Base-by-base conservation (phyloP, 2,329 filamentous ascomycete species). In the Penicillium sp. region DNA sequence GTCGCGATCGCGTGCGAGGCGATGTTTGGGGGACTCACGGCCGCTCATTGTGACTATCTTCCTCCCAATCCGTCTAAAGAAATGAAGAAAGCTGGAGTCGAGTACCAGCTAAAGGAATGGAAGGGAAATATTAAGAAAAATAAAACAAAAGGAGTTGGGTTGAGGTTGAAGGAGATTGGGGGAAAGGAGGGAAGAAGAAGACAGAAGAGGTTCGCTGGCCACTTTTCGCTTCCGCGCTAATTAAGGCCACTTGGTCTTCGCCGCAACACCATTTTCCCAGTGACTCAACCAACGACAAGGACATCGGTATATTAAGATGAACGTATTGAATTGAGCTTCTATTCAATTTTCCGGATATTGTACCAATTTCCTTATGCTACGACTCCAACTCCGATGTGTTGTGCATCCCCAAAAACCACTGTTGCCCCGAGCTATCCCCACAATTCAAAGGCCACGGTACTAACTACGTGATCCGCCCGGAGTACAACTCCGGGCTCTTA, bases 31-130 rank as follows among this genome's bases (percentile, higher is more conserved):
- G 46, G 51, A 81, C 81, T 79, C 74, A 83, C 81, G 77, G 74
- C 81, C 81, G 74, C 80, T 83, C 81, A 83, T 83, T 70, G 68
- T 82, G 77, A 76, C 76, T 65, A 64, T 66, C 59, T 66, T 69
- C 64, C 67, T 67, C 67, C 69, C 71, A 66, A 63, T 62, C 58
- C 63, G 58, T 59, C 56, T 36, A 59, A 62, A 57, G 45, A 64
- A 62, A 65, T 62, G 62, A 59, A 60, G 60, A 62, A 67, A 70
- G 67, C 66, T 65, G 68, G 62, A 59, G 62, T 56, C 58, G 55
- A 60, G 55, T 56, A 59, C 72, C 70, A 74, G 69, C 67, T 49
- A 55, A 70, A 71, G 63, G 67, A 74, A 62, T 52, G 68, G 61
- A 64, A 58, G 51, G 27, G 58, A 58, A 58, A 60, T 57, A 61